Evolutionary conservation across 306 rosid genomes (phyloP).

Genomic region (Vicia sativa): DNA sequence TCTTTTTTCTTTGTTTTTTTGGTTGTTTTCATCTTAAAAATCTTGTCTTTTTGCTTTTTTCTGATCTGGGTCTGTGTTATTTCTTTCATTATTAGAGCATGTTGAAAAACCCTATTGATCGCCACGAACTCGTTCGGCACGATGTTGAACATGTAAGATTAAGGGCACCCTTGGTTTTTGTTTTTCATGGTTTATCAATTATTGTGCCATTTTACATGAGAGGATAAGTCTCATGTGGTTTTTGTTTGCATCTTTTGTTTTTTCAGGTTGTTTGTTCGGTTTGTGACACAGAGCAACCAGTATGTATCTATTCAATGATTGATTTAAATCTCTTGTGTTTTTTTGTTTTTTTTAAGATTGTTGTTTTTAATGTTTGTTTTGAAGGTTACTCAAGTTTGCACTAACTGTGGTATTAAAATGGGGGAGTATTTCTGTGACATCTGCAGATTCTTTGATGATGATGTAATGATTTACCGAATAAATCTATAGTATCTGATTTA

Average conservation of each 20-base stretch:
- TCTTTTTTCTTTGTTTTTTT: background rate
- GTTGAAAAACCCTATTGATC: slow-evolving; percentile 67
- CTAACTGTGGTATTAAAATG: slow-evolving; percentile 90
- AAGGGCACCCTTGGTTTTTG: slow-evolving; percentile 1
- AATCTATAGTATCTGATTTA: slow-evolving; percentile 28
- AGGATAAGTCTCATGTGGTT: slow-evolving; percentile 4
- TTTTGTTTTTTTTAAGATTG: slow-evolving; percentile 10
- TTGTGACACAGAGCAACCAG: slow-evolving; percentile 98
- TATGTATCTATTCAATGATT: slow-evolving; percentile 37
- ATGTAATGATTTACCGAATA: slow-evolving; percentile 52
- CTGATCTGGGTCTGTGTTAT: slow-evolving; percentile 46
- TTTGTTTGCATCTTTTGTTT: slow-evolving; percentile 32
- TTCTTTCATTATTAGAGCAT: slow-evolving; percentile 54
- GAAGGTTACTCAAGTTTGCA: slow-evolving; percentile 84
- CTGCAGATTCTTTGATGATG: slow-evolving; percentile 93
- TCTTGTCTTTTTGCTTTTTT: slow-evolving; percentile 25
- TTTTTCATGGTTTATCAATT: background rate
- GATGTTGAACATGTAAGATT: slow-evolving; percentile 73
- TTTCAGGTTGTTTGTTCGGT: slow-evolving; percentile 90
- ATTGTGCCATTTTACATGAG: slow-evolving; percentile 16
- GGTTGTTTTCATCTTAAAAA: slow-evolving; percentile 4
- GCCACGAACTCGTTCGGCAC: slow-evolving; percentile 74
- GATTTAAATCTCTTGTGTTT: background rate
- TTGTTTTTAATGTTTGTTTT: background rate
- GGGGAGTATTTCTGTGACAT: slow-evolving; percentile 92